Evolutionary conservation across 2,329 filamentous ascomycete genomes (phyloP).

Genomic region (Clarireedia hainanense): DNA sequence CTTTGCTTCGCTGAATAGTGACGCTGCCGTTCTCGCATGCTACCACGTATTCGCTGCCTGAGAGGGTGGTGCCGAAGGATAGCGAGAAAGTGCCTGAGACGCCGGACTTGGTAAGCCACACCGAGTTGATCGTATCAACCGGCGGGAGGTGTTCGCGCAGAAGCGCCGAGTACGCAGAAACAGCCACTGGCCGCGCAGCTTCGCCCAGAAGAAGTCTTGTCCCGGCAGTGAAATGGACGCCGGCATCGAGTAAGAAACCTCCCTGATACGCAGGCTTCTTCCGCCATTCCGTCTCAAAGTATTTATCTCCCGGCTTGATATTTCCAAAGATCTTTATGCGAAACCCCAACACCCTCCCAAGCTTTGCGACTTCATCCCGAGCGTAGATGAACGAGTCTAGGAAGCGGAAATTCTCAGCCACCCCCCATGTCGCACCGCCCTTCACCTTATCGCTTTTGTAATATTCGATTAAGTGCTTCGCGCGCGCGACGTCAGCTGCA

Average conservation of each 20-base stretch:
- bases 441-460: constrained; percentile 33
- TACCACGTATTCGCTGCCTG: constrained; percentile 25
- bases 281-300: constrained; percentile 52
- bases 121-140: constrained; percentile 28
- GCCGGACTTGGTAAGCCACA: constrained; percentile 28
- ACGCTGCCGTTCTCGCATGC: constrained; percentile 29
- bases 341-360: constrained; percentile 50
- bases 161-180: constrained; percentile 24
- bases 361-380: constrained; percentile 37
- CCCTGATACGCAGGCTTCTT: constrained; percentile 64
- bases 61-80: constrained; percentile 27
- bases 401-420: constrained; percentile 71
- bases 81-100: constrained; percentile 26
- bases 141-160: constrained; percentile 26
- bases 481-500: constrained; percentile 40
- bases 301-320: constrained; percentile 40
- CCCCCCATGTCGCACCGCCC: constrained; percentile 39
- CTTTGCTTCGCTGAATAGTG: constrained; percentile 17
- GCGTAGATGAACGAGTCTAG: constrained; percentile 46
- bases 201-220: constrained; percentile 50
- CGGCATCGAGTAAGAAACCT: constrained; percentile 68
- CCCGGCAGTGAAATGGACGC: constrained; percentile 63
- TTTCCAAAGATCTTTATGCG: constrained; percentile 37
- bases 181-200: constrained; percentile 16
- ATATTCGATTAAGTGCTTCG: constrained; percentile 40